Evolutionary conservation across 2,329 filamentous ascomycete genomes (phyloP).

Genomic region (Diaporthe velutina): DNA sequence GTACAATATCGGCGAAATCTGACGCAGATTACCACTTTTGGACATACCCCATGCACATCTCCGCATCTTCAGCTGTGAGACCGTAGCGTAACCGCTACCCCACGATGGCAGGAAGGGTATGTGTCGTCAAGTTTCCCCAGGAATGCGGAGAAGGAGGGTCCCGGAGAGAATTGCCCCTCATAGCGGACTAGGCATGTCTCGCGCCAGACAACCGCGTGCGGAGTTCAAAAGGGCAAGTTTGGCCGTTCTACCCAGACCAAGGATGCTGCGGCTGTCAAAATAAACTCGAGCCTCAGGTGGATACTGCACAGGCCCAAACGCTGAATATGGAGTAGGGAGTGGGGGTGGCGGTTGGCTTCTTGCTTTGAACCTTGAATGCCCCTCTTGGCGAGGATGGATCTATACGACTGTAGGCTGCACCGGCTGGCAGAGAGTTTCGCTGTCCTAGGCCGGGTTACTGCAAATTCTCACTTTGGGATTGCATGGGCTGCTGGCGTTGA

Average conservation of each 20-base stretch:
- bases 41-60: not conserved
- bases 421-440: not conserved
- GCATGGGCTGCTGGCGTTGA: not conserved
- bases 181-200: constrained; percentile 13
- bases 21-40: not conserved
- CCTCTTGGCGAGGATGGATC: constrained; percentile 12
- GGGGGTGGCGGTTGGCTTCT: not conserved
- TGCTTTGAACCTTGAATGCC: not conserved
- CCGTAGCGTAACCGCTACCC: not conserved
- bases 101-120: not conserved
- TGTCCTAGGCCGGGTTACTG: not conserved
- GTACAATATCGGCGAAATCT: constrained; percentile 10
- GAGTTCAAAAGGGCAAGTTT: not conserved
- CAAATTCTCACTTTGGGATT: not conserved
- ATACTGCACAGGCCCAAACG: not conserved
- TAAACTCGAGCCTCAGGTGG: constrained; percentile 16
- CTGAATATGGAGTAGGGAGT: not conserved
- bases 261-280: constrained; percentile 12
- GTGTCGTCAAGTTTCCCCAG: not conserved
- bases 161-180: constrained; percentile 1
- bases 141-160: constrained; percentile 25
- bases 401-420: not conserved
- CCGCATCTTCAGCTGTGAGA: not conserved
- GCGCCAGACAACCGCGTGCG: not conserved
- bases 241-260: not conserved